Base-by-base conservation (phyloP, 192 early-diverging fungal genomes). In the Pilaira anomala region DNA sequence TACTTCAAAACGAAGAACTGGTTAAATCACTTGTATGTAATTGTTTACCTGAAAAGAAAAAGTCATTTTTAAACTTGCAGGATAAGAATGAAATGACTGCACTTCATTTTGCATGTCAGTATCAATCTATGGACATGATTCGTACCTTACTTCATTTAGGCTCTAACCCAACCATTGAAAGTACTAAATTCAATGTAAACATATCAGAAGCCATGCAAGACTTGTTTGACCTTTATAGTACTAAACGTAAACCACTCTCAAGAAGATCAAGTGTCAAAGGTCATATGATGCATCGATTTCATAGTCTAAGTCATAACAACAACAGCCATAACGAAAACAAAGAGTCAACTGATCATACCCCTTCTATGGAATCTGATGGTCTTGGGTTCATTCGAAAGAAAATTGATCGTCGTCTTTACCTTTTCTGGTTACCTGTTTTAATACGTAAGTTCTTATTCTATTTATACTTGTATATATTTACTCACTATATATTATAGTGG, bases 61-160 rank as follows among this genome's bases (percentile, higher is more conserved):
- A 7, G 3, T 58, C 66, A 22, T 22, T 84, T n/a, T 11, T 59
- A 5, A 80, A 89, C 49, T 68, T 66, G 3, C 49, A 67, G 14
- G 89, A 91, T 61, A 75, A 79, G 65, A 87, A 83, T 63, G 85
- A 81, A 0, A 84, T 85, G 76, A 91, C 80, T 9, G 83, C 89
- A 7, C 63, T 91, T 50, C 87, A 91, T 66, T 86, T 87, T 80
- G 84, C 85, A 0, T 76, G 80, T 40, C 83, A 82, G 76, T 74
- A 73, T 33, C 80, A 81, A 1, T 69, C 76, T 4, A 44, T 53
- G 1, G 74, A 72, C 2, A 76, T 87, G 30, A 81, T 83, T 2
- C 75, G 75, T 62, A 33, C 82, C 51, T 73, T 91, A 26, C 60
- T 89, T 1, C 73, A 67, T 16, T 60, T 73, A 14, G 84, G 84